Evolutionary conservation across 2,329 filamentous ascomycete genomes (phyloP).

Genomic region (Ploettnerulaceae sp.): DNA sequence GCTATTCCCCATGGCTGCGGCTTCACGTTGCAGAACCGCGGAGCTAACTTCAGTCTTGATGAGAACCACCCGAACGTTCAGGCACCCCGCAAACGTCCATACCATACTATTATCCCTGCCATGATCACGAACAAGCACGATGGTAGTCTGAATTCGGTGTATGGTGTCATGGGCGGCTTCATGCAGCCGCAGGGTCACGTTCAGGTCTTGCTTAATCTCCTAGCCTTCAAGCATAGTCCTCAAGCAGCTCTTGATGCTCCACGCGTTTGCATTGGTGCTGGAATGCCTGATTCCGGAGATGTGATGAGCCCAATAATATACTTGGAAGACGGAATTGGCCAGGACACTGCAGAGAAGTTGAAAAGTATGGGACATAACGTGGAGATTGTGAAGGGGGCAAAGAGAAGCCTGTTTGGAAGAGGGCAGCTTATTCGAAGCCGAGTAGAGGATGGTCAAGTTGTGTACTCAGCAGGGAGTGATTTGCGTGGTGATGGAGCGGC

Average conservation of each 20-base stretch:
- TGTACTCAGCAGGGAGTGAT: conserved; percentile 8
- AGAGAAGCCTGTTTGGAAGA: conserved; percentile 5
- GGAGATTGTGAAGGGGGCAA: neutral
- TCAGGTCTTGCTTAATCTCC: conserved; percentile 85
- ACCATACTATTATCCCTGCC: conserved; percentile 95
- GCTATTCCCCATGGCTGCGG: conserved; percentile 84
- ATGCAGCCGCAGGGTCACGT: conserved; percentile 98
- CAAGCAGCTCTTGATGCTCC: conserved; percentile 88
- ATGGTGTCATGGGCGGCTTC: conserved; percentile 95
- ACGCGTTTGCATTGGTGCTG: conserved; percentile 73
- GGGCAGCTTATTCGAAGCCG: conserved; percentile 1
- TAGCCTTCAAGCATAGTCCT: conserved; percentile 73
- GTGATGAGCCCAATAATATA: neutral
- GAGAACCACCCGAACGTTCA: conserved; percentile 71
- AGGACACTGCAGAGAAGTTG: neutral
- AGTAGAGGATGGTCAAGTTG: conserved; percentile 2
- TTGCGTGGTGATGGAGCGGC: conserved; percentile 4
- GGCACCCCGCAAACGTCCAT: conserved; percentile 62
- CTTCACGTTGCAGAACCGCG: conserved; percentile 91
- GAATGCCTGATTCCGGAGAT: conserved; percentile 3
- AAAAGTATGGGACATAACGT: conserved; percentile 5
- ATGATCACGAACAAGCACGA: conserved; percentile 74
- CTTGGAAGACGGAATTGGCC: conserved; percentile 3
- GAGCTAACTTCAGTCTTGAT: conserved; percentile 74
- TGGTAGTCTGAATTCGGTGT: conserved; percentile 73